These are phyloP conservation scores for Tetrapisispora fleetii DNA, from an alignment of 805 yeast genomes.

Conservation along the genomic window DNA sequence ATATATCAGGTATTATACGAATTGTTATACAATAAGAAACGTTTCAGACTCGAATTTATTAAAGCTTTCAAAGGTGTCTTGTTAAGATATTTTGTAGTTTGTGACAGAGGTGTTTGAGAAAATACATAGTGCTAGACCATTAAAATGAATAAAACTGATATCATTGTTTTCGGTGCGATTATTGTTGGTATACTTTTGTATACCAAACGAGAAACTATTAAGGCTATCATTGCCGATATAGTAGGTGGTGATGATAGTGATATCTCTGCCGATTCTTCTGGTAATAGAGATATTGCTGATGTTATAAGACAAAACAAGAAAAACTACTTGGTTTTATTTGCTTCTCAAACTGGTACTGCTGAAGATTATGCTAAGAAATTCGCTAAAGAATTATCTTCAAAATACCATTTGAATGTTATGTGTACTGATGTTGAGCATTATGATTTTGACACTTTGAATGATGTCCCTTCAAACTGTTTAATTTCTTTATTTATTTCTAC, in stretches of 20 bases:
- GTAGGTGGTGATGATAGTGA: conserved; percentile 30
- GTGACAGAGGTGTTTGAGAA: neutral
- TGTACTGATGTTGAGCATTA: conserved; percentile 82
- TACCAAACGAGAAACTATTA: conserved; percentile 5
- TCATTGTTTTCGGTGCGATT: conserved; percentile 46
- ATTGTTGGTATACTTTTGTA: conserved; percentile 3
- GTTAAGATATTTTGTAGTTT: neutral
- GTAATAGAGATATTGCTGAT: conserved; percentile 48
- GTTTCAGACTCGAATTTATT: neutral
- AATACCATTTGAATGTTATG: conserved; percentile 74
- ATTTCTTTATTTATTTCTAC: conserved; percentile 80
- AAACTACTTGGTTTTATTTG: conserved; percentile 72
- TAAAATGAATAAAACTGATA: conserved; percentile 57
- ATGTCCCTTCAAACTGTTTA: conserved; percentile 47
- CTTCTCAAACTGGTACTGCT: conserved; percentile 98
- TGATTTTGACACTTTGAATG: conserved; percentile 69
- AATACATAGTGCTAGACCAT: neutral
- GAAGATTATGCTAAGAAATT: conserved; percentile 91
- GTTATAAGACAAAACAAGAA: conserved; percentile 53
- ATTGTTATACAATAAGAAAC: too few species aligned
- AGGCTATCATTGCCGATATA: conserved; percentile 10
- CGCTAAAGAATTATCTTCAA: conserved; percentile 76
- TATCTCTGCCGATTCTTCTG: conserved; percentile 30
- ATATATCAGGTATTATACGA: neutral
- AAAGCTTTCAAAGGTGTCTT: neutral